Percentiles rank a stretch among this genome's conserved stretches.
Conservation (phyloP, 1,284 basidiomycete species). For the Lentinula novae-zelandiae region DNA sequence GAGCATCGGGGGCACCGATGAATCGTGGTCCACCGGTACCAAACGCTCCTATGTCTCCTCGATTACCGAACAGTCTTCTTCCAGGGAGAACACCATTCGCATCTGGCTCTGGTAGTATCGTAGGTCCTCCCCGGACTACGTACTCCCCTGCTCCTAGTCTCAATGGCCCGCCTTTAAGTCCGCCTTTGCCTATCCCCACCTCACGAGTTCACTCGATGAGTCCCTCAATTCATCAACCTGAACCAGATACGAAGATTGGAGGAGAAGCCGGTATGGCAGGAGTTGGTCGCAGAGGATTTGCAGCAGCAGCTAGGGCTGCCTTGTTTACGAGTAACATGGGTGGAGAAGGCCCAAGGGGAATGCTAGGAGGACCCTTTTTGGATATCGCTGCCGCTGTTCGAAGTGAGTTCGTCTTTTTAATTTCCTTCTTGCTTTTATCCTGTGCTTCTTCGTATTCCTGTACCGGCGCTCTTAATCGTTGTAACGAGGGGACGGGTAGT, state of each 20-base stretch:
- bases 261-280: slow-evolving; percentile 89
- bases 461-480: too few species aligned
- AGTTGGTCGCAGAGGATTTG: slow-evolving; percentile 81
- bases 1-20: neutral
- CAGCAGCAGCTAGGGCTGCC: slow-evolving; percentile 71
- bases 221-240: slow-evolving; percentile 16
- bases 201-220: neutral
- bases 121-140: neutral
- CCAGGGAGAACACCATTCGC: neutral
- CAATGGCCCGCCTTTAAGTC: neutral
- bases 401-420: slow-evolving; percentile 29
- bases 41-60: neutral
- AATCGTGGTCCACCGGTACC: neutral
- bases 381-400: slow-evolving; percentile 44
- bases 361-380: slow-evolving; percentile 37
- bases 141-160: neutral
- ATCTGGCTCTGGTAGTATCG: neutral
- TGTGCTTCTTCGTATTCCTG: slow-evolving; percentile 1
- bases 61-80: neutral
- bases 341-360: slow-evolving; percentile 12
- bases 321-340: slow-evolving; percentile 41
- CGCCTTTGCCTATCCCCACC: neutral
- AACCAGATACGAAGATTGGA: slow-evolving; percentile 69
- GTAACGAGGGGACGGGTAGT: too few species aligned
- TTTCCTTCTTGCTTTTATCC: slow-evolving; percentile 6